Evolutionary conservation across 495 filamentous ascomycete genomes (phyloP), one percentile per base, ranked within the genome.

Genomic region (Penicillium maclennaniae): DNA sequence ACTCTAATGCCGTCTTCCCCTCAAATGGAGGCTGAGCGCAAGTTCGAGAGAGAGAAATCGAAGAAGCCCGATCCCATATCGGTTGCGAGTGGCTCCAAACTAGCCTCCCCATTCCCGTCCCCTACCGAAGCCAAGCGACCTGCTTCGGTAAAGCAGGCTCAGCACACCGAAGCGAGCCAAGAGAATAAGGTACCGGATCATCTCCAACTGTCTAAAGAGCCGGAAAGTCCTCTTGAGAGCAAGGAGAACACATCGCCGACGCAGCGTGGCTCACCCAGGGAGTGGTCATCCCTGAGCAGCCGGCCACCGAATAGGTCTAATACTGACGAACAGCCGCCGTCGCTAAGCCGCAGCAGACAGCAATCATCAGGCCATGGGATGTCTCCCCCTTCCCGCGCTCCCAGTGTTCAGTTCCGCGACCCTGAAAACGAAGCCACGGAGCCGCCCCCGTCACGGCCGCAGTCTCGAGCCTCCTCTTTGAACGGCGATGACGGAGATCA

Each of bases 391-490:
- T 75, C 79, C 8, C 73, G 74, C 20, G 69, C 79, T 43, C 79
- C 76, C 17, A 87, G 80, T 55, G 85, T 89, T 12, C 86, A 89
- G 55, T 89, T 89, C 59, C 76, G 74, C 25, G 67, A 79, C 47
- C 75, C 83, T 12, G 69, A 79, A 31, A 68, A 56, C 20, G 72
- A 74, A 48, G 71, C 73, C 23, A 49, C 67, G 20, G 70, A 78
- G 17, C 47, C 56, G 16, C 54, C 72, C 23, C 78, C 79, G 43
- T 78, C 74, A 19, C 70, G 80, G 51, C 73, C 81, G 8, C 79
- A 81, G 52, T 79, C 75, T 34, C 70, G 81, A 49, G 75, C 81
- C 8, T 72, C 74, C 17, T 86, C 85, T 10, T 74, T 80, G 66
- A 77, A 80, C 17, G 76, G 74, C 44, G 79, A 80, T 47, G 86